Base-by-base conservation (phyloP, 768 basidiomycete genomes). In the Suillus americanus region DNA sequence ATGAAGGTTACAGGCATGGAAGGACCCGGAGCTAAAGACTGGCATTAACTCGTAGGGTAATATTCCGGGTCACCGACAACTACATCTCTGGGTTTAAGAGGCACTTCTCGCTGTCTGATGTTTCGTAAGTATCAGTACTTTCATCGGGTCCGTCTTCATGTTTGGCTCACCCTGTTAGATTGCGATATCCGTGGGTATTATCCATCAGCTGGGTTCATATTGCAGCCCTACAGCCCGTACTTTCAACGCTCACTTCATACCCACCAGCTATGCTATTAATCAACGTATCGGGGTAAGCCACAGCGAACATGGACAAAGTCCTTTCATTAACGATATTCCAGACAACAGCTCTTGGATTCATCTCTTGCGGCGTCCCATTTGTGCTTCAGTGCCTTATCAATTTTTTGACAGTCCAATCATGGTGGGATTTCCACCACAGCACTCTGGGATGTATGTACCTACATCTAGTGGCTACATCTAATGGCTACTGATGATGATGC, bases 401-500 rank as follows among this genome's bases (percentile, higher is more conserved):
- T 66, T 53, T 86, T 20, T 50, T 90, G n/a, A 88, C 92, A 20
- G 78, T 91, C 18, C 85, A 91, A 14, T 90, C 87, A 1, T 88
- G 87, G 83, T 97, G 95, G 94, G 96, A 97, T 71, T 75, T 92
- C 25, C 95, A 97, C 73, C 90, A 88, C 69, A 80, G 89, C 57
- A 57, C 67, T n/a, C 72, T 77, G 35, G 75, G 75, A 35, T 60
- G 75, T 75, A 25, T 59, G 75, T 62, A 16, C 12, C 3, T 28
- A 46, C 33, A 2, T 20, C 25, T 8, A 16, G 9, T 5, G 8
- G 8, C 25, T 18, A 12, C 25, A 61, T 33, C 3, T 28, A 8
- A 40, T 40, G 25, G 9, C 16, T 25, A 9, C 38, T 59, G 18
- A 59, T 62, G 5, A 28, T 38, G 20, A 56, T 66, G 69, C 73